Conservation (phyloP, 805 yeast species). For the Metschnikowia colocasiae region DNA sequence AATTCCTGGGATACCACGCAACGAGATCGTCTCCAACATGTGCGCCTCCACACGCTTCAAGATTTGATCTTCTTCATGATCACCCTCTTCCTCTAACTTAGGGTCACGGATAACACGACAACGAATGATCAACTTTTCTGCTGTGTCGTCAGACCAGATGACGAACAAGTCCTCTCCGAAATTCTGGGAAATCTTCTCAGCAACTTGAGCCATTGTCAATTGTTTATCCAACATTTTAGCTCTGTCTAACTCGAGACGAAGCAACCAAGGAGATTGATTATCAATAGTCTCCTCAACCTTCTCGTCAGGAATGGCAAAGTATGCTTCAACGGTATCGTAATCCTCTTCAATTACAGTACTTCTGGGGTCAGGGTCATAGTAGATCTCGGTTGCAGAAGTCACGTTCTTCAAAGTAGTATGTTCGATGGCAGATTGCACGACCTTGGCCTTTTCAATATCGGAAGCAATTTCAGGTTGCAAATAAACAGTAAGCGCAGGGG, state of each 20-base stretch:
- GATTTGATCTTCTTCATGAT: slow-evolving; percentile 95
- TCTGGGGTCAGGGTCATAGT: slow-evolving; percentile 97
- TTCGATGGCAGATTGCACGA: slow-evolving; percentile 93
- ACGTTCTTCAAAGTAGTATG: slow-evolving; percentile 93
- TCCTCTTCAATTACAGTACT: slow-evolving; percentile 96
- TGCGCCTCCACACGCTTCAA: slow-evolving; percentile 92
- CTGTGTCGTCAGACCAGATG: slow-evolving; percentile 99
- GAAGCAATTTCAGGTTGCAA: slow-evolving; percentile 73
- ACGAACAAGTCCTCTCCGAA: slow-evolving; percentile 95
- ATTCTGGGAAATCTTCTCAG: slow-evolving; percentile 87
- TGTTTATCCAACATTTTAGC: slow-evolving; percentile 98
- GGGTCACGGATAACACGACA: slow-evolving; percentile 98
- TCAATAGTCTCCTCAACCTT: slow-evolving; percentile 91
- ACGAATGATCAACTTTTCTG: slow-evolving; percentile 93
- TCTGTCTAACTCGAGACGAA: slow-evolving; percentile 95
- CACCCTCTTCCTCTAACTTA: slow-evolving; percentile 89
- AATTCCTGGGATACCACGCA: slow-evolving; percentile 94
- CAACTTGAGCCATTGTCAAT: slow-evolving; percentile 96
- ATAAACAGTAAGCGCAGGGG: slow-evolving; percentile 99
- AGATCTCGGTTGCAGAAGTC: slow-evolving; percentile 95
- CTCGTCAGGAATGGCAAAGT: slow-evolving; percentile 96
- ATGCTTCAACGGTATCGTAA: slow-evolving; percentile 94
- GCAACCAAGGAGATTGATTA: slow-evolving; percentile 96
- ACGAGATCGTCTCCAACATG: slow-evolving; percentile 90
- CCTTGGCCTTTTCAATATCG: slow-evolving; percentile 92